Evolutionary conservation across 139 green algal species (phyloP).

Genomic region (Desmodesmus armatus): DNA sequence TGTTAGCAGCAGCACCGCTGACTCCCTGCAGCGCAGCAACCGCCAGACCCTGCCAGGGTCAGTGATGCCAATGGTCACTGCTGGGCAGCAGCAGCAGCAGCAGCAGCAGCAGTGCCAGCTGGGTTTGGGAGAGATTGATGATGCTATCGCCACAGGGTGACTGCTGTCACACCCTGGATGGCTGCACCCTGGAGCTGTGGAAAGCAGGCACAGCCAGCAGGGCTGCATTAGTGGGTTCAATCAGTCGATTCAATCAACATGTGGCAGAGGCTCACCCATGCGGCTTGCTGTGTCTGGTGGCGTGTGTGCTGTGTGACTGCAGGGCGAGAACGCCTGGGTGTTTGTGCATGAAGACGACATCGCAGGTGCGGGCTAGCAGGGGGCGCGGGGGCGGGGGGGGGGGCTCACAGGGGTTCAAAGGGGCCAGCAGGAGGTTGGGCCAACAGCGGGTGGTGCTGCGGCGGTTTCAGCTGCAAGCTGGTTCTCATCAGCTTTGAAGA

Average conservation of each 20-base stretch:
- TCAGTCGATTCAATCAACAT: not conserved
- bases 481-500: no score
- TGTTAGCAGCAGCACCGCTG: no score
- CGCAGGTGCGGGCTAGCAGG: no score
- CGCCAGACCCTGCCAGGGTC: no score
- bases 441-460: no score
- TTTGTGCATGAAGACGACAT: constrained; percentile 90
- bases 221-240: not conserved
- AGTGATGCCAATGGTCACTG: no score
- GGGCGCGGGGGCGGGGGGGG: no score
- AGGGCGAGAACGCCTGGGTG: constrained; percentile 92
- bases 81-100: not conserved
- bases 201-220: not conserved
- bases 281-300: not conserved
- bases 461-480: no score
- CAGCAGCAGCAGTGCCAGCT: not conserved
- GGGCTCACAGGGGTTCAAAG: no score
- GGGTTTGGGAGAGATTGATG: no score
- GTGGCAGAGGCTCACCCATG: not conserved
- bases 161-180: not conserved
- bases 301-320: constrained; percentile 3
- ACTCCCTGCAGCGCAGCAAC: no score
- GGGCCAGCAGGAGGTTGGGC: no score
- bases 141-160: not conserved
- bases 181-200: not conserved